These are phyloP conservation scores for Russula olivacea DNA, from an alignment of 768 basidiomycete species.

Conservation along the genomic window DNA sequence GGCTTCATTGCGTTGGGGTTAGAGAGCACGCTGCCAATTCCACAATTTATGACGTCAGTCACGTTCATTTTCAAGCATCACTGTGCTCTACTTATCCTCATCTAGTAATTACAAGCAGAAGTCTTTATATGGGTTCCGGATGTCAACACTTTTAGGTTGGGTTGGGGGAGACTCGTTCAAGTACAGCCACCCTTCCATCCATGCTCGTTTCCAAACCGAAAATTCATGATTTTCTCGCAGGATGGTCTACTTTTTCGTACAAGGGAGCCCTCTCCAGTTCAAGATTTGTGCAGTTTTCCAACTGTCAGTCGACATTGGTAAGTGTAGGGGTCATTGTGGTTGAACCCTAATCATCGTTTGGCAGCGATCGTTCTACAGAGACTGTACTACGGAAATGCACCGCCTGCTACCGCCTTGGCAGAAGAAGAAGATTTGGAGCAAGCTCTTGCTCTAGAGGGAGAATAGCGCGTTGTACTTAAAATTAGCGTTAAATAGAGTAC, in stretches of 20 bases:
- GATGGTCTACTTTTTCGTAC: conserved; percentile 73
- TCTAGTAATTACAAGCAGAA: conserved; percentile 70
- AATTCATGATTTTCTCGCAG: conserved; percentile 34
- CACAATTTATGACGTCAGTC: conserved; percentile 68
- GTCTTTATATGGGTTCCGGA: conserved; percentile 79
- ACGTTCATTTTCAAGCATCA: conserved; percentile 6
- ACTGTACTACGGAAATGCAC: conserved; percentile 62
- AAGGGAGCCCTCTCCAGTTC: conserved; percentile 71
- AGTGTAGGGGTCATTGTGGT: conserved; percentile 28
- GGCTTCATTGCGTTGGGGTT: conserved; percentile 77
- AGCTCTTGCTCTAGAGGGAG: conserved; percentile 60
- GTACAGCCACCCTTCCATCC: conserved; percentile 37
- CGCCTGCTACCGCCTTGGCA: conserved; percentile 47
- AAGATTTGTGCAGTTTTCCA: conserved; percentile 81
- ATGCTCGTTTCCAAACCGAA: neutral
- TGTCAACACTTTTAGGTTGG: conserved; percentile 80
- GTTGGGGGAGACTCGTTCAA: conserved; percentile 81
- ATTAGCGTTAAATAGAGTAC: neutral
- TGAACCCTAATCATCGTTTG: conserved; percentile 18
- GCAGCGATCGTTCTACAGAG: conserved; percentile 70
- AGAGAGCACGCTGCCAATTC: conserved; percentile 82
- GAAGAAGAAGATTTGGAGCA: conserved; percentile 69
- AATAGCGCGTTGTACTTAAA: conserved; percentile 31
- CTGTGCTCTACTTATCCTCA: conserved; percentile 2
- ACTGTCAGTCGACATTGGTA: conserved; percentile 70